A percentile compares a stretch with the other conserved stretches of the same genome.
Conservation (phyloP, 108 stramenopile species). For the Nitzschia inconspicua region DNA sequence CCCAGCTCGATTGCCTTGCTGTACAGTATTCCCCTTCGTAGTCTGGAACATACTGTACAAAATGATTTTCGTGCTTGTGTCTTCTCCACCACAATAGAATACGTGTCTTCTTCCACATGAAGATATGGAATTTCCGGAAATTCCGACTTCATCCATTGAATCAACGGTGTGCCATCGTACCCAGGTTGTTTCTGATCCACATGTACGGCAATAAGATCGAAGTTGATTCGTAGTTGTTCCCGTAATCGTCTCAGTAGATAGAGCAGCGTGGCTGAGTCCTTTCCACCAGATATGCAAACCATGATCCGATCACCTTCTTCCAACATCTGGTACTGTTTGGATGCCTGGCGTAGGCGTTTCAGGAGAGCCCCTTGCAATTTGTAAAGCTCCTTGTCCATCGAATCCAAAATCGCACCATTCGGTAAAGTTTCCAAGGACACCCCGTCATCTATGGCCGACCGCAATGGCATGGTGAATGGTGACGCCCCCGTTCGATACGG, state of each 20-base stretch:
- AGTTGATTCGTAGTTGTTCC: constrained; percentile 16
- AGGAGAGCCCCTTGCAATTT: constrained; percentile 36
- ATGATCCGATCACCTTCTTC: constrained; percentile 48
- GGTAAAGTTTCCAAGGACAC: too few species aligned
- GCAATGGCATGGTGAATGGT: too few species aligned
- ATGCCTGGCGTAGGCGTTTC: constrained; percentile 31
- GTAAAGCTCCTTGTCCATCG: too few species aligned
- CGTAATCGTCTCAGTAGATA: constrained; percentile 30
- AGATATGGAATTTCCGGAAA: constrained; percentile 18
- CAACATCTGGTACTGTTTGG: constrained; percentile 39
- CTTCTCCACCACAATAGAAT: constrained; percentile 46
- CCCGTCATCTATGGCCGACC: too few species aligned
- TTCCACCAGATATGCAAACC: constrained; percentile 43
- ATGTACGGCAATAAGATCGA: constrained; percentile 46
- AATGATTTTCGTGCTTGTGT: constrained; percentile 35
- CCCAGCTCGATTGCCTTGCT: constrained; percentile 29
- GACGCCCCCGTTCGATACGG: too few species aligned
- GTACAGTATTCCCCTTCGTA: constrained; percentile 42
- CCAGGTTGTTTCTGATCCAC: constrained; percentile 61
- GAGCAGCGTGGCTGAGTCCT: constrained; percentile 45
- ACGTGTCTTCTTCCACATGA: constrained; percentile 47
- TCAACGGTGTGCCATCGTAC: constrained; percentile 34
- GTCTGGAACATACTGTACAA: constrained; percentile 34
- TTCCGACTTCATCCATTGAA: constrained; percentile 41
- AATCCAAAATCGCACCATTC: too few species aligned